These are phyloP conservation scores for Metarhizium anisopliae DNA, from an alignment of 2,329 filamentous ascomycete genomes.

Conservation along the genomic window DNA sequence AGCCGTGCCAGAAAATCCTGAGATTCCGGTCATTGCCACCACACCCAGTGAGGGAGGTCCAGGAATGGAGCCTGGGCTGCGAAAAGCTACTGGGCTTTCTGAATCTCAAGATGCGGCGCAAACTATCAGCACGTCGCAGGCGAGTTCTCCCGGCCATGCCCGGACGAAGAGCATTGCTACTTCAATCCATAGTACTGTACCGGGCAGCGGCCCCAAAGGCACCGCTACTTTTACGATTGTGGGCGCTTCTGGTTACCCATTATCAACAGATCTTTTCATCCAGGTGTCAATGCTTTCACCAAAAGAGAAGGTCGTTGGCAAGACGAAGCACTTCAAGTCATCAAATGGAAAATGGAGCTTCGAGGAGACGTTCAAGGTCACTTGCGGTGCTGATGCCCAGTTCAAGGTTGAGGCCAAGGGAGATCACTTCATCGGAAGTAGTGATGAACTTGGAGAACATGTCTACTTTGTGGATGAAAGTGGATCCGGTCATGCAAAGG, in stretches of 20 bases:
- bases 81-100: conserved; percentile 30
- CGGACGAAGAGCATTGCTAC: conserved; percentile 52
- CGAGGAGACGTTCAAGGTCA: conserved; percentile 70
- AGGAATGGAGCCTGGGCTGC: conserved; percentile 25
- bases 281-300: conserved; percentile 56
- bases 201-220: conserved; percentile 55
- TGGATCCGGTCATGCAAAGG: conserved; percentile 58
- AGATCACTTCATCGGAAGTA: conserved; percentile 74
- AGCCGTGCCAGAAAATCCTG: conserved; percentile 30
- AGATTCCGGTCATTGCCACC: conserved; percentile 25
- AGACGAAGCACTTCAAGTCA: conserved; percentile 85
- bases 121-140: conserved; percentile 16
- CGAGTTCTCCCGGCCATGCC: conserved; percentile 27
- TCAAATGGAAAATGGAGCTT: conserved; percentile 56
- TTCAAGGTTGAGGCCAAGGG: conserved; percentile 84
- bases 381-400: conserved; percentile 70
- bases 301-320: conserved; percentile 74
- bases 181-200: conserved; percentile 56
- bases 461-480: conserved; percentile 89
- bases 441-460: conserved; percentile 75
- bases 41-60: conserved; percentile 24
- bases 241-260: conserved; percentile 68
- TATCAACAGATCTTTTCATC: conserved; percentile 71
- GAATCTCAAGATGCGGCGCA: conserved; percentile 21
- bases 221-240: conserved; percentile 74